Percentiles rank a stretch among this genome's conserved stretches.
Conservation (phyloP, 2,329 filamentous ascomycete genomes). For the Cryoendolithus antarcticus region DNA sequence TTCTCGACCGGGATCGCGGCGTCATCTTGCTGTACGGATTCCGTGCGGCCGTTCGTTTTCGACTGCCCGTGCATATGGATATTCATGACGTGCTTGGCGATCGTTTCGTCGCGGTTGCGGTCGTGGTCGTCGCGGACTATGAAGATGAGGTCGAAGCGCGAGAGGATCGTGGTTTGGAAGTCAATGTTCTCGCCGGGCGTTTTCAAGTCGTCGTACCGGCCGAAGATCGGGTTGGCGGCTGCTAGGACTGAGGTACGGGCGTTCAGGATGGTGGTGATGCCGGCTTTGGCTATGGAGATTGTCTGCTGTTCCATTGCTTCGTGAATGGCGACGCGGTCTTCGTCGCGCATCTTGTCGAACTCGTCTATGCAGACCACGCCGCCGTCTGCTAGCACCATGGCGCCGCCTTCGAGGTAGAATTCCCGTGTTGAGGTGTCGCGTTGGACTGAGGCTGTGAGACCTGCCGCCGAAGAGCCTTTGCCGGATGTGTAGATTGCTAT, state of each 20-base stretch:
- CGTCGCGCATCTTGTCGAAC: slow-evolving; percentile 99
- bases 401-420: slow-evolving; percentile 95
- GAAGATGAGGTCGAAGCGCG: slow-evolving; percentile 99
- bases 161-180: slow-evolving; percentile 96
- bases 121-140: slow-evolving; percentile 95
- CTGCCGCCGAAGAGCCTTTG: slow-evolving; percentile 92
- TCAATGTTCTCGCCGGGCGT: slow-evolving; percentile 97
- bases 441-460: slow-evolving; percentile 94
- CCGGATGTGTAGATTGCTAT: slow-evolving; percentile 98
- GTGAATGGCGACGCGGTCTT: slow-evolving; percentile 94
- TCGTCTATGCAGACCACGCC: slow-evolving; percentile 98
- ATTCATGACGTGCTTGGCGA: slow-evolving; percentile 93
- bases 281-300: slow-evolving; percentile 96
- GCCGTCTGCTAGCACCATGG: slow-evolving; percentile 94
- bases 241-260: slow-evolving; percentile 89
- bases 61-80: slow-evolving; percentile 89
- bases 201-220: slow-evolving; percentile 95
- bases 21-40: slow-evolving; percentile 49
- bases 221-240: slow-evolving; percentile 94
- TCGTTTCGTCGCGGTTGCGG: slow-evolving; percentile 75
- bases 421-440: slow-evolving; percentile 83
- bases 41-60: slow-evolving; percentile 51
- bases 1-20: slow-evolving; percentile 89
- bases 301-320: slow-evolving; percentile 99
- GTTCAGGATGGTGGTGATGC: slow-evolving; percentile 96